Evolutionary conservation across 1,284 basidiomycete genomes (phyloP), one percentile per base, ranked within the genome.

Genomic region (Trichosporon inkin): DNA sequence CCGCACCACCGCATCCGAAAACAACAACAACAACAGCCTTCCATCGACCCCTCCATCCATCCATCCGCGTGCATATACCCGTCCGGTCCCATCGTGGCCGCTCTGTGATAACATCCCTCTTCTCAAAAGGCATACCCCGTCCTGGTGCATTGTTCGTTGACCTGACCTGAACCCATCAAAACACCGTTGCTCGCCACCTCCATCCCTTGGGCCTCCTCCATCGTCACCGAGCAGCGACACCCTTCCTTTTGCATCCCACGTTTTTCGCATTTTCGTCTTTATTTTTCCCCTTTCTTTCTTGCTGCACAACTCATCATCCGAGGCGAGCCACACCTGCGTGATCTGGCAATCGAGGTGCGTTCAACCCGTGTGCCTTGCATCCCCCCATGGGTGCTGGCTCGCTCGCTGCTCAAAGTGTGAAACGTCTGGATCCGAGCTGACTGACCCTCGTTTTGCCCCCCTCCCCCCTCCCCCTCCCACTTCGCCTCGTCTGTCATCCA

Each of bases 181-280:
- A 20, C 41, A 47, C 41, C 22, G 22, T 19, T 40, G 44, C 44
- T 32, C 44, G 44, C 44, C 44, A 49, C 44, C 24, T 49, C 44
- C 44, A 49, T 24, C 44, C 19, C 36, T 36, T n/a, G 13, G 11
- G 11, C 44, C 28, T 49, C 44, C 44, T 49, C 24, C 24, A 16
- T 49, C 24, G 44, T 49, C 44, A 49, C 28, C 44, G 44, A 19
- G 44, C 44, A 49, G 44, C 44, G 44, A 49, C 44, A 49, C 44
- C 28, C 44, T 32, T 49, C 44, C 24, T 49, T 49, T 49, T 49
- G 44, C 44, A 49, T 49, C 44, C 20, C 41, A 14, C 38, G 2
- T 40, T 40, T 40, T 40, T 40, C 38, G 38, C 38, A 40, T 40
- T 40, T 40, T 40, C 38, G 38, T 40, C 38, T 4, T 32, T n/a